Evolutionary conservation across 495 filamentous ascomycete species (phyloP).

Genomic region (Trichoderma orchidacearum): DNA sequence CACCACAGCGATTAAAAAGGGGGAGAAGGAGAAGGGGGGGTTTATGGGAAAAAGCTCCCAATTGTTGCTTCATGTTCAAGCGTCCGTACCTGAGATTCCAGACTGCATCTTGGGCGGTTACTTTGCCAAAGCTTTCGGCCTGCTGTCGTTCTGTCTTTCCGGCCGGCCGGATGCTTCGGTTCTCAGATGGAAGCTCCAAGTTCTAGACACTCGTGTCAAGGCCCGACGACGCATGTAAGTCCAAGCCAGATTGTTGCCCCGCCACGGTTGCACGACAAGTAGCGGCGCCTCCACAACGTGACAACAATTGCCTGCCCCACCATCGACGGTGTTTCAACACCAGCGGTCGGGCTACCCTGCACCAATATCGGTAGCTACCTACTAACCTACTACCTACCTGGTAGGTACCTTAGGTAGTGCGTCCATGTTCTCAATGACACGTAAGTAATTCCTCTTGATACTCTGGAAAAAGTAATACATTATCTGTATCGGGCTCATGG

Average conservation of each 20-base stretch:
- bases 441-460: no score
- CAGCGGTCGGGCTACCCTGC: neutral
- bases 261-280: neutral
- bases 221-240: neutral
- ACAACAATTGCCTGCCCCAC: neutral
- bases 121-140: neutral
- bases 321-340: neutral
- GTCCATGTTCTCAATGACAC: no score
- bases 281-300: neutral
- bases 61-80: neutral
- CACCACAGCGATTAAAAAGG: no score
- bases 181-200: neutral
- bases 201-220: neutral
- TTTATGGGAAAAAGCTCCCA: neutral
- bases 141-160: neutral
- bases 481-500: no score
- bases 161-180: neutral
- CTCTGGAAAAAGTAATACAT: no score
- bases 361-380: no score
- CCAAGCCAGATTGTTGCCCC: neutral
- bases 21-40: neutral
- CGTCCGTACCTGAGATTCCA: slow-evolving; percentile 59
- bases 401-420: no score
- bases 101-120: slow-evolving; percentile 55
- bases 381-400: no score